Percentiles rank a stretch among this genome's conserved stretches.
phyloP scores from a whole-genome alignment of 768 basidiomycete genomes.

The Glaciozyma antarctica region DNA sequence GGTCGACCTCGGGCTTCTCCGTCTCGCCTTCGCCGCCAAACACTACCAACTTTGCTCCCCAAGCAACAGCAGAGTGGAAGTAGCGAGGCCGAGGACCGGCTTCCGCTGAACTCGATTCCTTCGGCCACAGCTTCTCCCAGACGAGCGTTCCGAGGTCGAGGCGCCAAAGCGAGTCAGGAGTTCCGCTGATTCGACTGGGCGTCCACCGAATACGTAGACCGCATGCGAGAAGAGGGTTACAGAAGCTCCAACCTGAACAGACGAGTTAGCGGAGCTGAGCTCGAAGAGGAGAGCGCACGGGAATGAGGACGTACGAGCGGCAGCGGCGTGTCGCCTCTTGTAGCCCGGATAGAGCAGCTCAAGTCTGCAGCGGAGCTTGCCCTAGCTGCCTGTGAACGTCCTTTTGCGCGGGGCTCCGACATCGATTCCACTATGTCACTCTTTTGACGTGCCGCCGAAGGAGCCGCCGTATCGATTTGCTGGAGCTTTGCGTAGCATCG shows the following conservation, averaged over 20 bases:
- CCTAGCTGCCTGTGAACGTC: no score
- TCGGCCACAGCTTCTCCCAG: slow-evolving; percentile 63
- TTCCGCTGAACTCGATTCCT: slow-evolving; percentile 40
- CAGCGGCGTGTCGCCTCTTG: no score
- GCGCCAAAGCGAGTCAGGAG: slow-evolving; percentile 84
- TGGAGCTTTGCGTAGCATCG: no score
- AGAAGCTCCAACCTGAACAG: slow-evolving; percentile 66
- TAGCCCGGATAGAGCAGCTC: no score
- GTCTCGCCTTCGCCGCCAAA: slow-evolving; percentile 80
- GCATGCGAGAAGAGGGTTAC: slow-evolving; percentile 72
- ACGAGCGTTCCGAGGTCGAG: slow-evolving; percentile 72
- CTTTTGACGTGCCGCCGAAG: no score
- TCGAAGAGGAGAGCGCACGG: no score
- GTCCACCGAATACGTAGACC: slow-evolving; percentile 86
- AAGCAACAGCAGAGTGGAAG: slow-evolving; percentile 56
- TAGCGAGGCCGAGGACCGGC: slow-evolving; percentile 60
- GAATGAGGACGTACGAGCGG: no score
- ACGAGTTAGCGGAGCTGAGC: no score
- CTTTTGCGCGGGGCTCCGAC: no score
- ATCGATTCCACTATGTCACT: no score
- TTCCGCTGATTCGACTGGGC: slow-evolving; percentile 70
- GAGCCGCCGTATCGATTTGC: no score
- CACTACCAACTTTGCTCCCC: slow-evolving; percentile 81
- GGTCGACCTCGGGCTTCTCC: not conserved
- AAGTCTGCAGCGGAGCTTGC: no score